Percentiles rank a stretch among this genome's conserved stretches.
These are phyloP conservation scores for Biancaea sappan DNA, from an alignment of 306 rosid species.

Conservation along the genomic window DNA sequence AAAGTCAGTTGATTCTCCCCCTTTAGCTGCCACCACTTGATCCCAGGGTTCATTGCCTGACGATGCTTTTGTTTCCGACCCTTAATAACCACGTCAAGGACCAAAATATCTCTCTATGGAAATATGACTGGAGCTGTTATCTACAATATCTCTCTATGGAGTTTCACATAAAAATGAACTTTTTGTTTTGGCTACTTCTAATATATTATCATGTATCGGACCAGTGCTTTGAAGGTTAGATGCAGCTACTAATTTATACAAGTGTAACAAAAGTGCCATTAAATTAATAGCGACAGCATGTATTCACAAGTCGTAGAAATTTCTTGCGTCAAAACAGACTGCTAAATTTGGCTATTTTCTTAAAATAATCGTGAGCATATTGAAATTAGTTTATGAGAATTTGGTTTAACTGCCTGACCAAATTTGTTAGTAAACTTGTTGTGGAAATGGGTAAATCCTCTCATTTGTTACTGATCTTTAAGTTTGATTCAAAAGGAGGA, in stretches of 20 bases:
- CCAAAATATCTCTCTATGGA: too few species aligned
- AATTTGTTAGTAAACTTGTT: not conserved
- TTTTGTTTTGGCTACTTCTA: not conserved
- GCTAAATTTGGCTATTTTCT: constrained; percentile 8
- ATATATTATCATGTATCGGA: not conserved
- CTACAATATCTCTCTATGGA: not conserved
- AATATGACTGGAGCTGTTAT: too few species aligned
- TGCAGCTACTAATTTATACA: not conserved
- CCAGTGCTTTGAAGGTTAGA: not conserved
- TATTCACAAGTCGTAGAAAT: constrained; percentile 7
- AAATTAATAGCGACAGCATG: not conserved
- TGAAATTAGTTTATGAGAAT: not conserved
- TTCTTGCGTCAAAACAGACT: constrained; percentile 1
- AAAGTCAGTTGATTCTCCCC: too few species aligned
- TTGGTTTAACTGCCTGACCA: not conserved
- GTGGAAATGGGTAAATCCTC: not conserved
- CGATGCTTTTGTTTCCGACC: too few species aligned
- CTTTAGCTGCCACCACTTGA: too few species aligned
- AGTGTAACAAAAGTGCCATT: not conserved
- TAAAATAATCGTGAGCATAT: constrained; percentile 11
- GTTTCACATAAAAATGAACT: too few species aligned
- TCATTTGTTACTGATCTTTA: not conserved
- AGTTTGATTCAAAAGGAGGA: not conserved
- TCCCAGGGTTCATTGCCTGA: too few species aligned
- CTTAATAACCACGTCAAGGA: too few species aligned